These are phyloP conservation scores for Manihot esculenta DNA, from an alignment of 441 rosid genomes.

Conservation along the genomic window DNA sequence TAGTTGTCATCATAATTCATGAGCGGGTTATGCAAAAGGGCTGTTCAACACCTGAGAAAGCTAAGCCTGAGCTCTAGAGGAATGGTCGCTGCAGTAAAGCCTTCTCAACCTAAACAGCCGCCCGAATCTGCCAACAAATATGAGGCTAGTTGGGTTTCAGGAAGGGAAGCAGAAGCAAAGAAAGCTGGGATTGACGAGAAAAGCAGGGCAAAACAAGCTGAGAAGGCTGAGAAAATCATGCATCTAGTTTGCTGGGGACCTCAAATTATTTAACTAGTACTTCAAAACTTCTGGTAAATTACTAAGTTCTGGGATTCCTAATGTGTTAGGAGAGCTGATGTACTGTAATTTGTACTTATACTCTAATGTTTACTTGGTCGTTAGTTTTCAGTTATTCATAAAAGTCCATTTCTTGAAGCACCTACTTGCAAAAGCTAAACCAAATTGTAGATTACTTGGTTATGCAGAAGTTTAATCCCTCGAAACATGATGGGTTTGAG, in stretches of 20 bases:
- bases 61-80: background rate
- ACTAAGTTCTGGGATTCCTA: too few relatives aligned
- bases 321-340: too few relatives aligned
- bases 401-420: too few relatives aligned
- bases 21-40: background rate
- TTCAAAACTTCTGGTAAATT: background rate
- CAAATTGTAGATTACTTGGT: background rate
- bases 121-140: background rate
- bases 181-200: background rate
- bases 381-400: background rate
- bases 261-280: background rate
- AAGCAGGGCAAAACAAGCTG: background rate
- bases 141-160: background rate
- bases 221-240: slow-evolving; percentile 9
- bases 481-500: background rate
- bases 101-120: background rate
- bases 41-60: background rate
- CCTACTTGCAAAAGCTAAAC: background rate
- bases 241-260: slow-evolving; percentile 1
- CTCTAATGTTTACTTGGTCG: background rate
- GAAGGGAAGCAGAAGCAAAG: background rate
- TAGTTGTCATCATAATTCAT: background rate
- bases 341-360: too few relatives aligned
- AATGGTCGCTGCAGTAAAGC: background rate
- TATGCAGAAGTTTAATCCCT: too few relatives aligned